Evolutionary conservation across 352 stramenopile genomes (phyloP).

Genomic region (Pythium coloratum): DNA sequence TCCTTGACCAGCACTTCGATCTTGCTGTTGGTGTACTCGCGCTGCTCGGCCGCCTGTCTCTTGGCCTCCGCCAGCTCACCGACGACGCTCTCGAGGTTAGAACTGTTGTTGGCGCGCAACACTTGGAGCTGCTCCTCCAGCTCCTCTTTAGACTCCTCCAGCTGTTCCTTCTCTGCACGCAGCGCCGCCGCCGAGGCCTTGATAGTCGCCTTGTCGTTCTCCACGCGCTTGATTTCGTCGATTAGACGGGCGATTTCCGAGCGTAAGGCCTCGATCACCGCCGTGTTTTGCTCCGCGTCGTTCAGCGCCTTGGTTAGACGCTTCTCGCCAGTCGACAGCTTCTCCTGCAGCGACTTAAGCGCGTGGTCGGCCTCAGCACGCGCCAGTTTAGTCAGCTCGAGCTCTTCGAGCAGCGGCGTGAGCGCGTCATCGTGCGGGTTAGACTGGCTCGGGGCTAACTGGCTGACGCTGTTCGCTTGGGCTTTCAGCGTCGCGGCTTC

Average conservation of each 20-base stretch:
- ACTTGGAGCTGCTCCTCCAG: slow-evolving; percentile 42
- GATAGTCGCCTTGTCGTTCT: slow-evolving; percentile 3
- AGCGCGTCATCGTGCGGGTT: slow-evolving; percentile 17
- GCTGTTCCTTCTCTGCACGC: slow-evolving; percentile 25
- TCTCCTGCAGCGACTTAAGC: slow-evolving; percentile 43
- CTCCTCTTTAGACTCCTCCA: slow-evolving; percentile 42
- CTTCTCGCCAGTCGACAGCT: slow-evolving; percentile 20
- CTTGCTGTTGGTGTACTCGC: slow-evolving; percentile 68
- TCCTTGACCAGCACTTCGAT: slow-evolving; percentile 66
- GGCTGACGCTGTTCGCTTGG: neutral
- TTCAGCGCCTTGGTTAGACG: slow-evolving; percentile 18
- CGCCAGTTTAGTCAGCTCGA: slow-evolving; percentile 63
- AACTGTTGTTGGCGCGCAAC: slow-evolving; percentile 37
- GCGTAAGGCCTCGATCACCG: slow-evolving; percentile 24
- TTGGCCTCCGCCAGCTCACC: slow-evolving; percentile 28
- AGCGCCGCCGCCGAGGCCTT: slow-evolving; percentile 4
- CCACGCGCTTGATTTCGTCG: slow-evolving; percentile 20
- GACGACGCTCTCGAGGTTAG: slow-evolving; percentile 41
- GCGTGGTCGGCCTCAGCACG: slow-evolving; percentile 48
- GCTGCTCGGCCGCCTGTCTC: slow-evolving; percentile 50
- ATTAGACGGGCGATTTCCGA: slow-evolving; percentile 18
- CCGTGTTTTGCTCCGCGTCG: slow-evolving; percentile 29
- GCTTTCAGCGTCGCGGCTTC: neutral
- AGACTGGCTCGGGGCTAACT: neutral
- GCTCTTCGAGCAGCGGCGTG: slow-evolving; percentile 45